These are phyloP conservation scores for Adansonia gregorii DNA, from an alignment of 441 rosid species.

Conservation along the genomic window DNA sequence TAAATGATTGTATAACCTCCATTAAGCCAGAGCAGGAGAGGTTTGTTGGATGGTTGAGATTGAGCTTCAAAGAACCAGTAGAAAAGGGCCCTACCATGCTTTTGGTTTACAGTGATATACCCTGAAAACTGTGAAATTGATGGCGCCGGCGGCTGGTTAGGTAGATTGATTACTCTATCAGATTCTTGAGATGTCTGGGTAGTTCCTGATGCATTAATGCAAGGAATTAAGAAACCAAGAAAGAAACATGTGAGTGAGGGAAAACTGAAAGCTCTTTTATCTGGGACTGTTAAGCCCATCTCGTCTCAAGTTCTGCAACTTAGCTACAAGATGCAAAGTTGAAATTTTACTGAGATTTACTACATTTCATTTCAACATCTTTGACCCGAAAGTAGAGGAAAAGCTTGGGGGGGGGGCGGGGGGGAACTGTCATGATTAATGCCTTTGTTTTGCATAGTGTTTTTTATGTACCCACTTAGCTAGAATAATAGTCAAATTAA, in stretches of 20 bases:
- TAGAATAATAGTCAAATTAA: background rate
- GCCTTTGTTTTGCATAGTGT: too few species aligned
- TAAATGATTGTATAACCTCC: slow-evolving; percentile 45
- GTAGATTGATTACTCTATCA: slow-evolving; percentile 50
- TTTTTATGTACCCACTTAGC: background rate
- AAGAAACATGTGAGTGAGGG: slow-evolving; percentile 25
- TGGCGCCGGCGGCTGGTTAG: slow-evolving; percentile 51
- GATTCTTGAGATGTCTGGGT: slow-evolving; percentile 39
- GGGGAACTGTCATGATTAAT: background rate
- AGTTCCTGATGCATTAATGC: slow-evolving; percentile 28
- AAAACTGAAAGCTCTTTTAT: background rate
- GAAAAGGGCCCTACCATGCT: slow-evolving; percentile 60
- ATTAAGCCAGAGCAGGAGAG: slow-evolving; percentile 67
- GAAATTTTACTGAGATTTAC: background rate
- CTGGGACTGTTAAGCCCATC: slow-evolving; percentile 19
- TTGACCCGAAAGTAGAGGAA: background rate
- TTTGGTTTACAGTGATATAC: slow-evolving; percentile 53
- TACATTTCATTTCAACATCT: background rate
- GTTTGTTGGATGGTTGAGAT: slow-evolving; percentile 50
- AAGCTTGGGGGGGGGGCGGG: background rate
- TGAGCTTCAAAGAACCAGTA: slow-evolving; percentile 70
- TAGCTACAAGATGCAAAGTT: background rate
- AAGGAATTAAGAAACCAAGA: slow-evolving; percentile 26
- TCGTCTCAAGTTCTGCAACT: background rate
- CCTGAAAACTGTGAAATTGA: slow-evolving; percentile 62